phyloP scores from a whole-genome alignment of 2,329 filamentous ascomycete genomes.

The Aureobasidium uvarum region DNA sequence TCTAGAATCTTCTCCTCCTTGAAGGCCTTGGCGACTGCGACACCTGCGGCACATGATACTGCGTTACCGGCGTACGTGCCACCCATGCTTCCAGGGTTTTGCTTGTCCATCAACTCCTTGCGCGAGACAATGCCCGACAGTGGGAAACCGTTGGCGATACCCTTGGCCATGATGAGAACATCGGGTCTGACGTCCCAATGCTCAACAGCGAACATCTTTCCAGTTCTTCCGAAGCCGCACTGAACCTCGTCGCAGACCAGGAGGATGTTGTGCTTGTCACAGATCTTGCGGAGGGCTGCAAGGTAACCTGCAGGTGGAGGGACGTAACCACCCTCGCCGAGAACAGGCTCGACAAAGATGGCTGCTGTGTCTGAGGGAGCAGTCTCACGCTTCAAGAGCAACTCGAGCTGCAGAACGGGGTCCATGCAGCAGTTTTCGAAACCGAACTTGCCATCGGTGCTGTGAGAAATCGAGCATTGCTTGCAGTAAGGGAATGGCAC shows the following conservation, averaged over 20 bases:
- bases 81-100: conserved; percentile 42
- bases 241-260: conserved; percentile 48
- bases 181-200: conserved; percentile 46
- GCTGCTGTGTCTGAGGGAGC: conserved; percentile 41
- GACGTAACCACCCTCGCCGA: conserved; percentile 42
- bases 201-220: conserved; percentile 47
- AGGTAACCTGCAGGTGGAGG: conserved; percentile 39
- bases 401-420: conserved; percentile 39
- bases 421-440: conserved; percentile 44
- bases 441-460: conserved; percentile 36
- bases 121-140: conserved; percentile 33
- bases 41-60: conserved; percentile 41
- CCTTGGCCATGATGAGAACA: conserved; percentile 44
- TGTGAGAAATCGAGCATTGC: conserved; percentile 39
- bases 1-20: conserved; percentile 41
- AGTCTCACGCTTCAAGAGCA: conserved; percentile 40
- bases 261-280: conserved; percentile 47
- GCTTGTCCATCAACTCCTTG: conserved; percentile 42
- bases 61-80: conserved; percentile 43
- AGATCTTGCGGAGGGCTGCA: conserved; percentile 43
- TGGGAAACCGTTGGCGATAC: conserved; percentile 34
- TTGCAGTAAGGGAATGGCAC: conserved; percentile 43
- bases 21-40: conserved; percentile 41
- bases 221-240: conserved; percentile 46
- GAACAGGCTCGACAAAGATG: conserved; percentile 40